A percentile compares a stretch with the other conserved stretches of the same genome.
Conservation (phyloP, 768 basidiomycete species). For the Boletus sp. region DNA sequence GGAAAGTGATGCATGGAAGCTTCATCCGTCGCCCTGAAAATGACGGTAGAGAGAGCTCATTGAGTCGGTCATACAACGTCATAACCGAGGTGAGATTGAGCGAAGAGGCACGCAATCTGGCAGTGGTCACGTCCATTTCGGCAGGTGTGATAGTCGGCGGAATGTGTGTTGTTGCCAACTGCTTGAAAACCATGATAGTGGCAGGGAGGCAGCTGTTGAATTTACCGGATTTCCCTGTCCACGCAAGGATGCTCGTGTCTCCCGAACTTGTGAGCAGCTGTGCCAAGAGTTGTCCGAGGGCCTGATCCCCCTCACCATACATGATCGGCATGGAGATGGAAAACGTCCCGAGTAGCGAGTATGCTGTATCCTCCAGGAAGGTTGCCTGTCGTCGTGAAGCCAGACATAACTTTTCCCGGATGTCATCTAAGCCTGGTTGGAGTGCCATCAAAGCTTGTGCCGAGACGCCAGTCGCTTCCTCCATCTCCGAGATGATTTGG, state of each 20-base stretch:
- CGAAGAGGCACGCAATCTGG: neutral
- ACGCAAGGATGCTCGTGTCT: too few species aligned
- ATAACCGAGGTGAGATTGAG: too few species aligned
- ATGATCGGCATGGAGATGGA: neutral
- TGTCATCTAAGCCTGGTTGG: too few species aligned
- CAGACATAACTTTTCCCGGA: too few species aligned
- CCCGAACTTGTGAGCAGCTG: too few species aligned
- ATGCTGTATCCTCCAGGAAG: too few species aligned
- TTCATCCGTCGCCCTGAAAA: neutral
- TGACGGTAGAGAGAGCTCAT: neutral
- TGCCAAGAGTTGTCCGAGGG: neutral
- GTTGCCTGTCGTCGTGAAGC: too few species aligned
- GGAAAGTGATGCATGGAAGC: constrained; percentile 8
- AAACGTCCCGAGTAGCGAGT: too few species aligned
- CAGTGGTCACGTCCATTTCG: neutral
- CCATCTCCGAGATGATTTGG: too few species aligned
- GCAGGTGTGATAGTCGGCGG: neutral
- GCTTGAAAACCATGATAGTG: neutral
- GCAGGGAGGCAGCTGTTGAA: neutral
- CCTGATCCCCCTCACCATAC: constrained; percentile 4
- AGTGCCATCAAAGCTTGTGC: too few species aligned
- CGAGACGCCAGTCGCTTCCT: too few species aligned
- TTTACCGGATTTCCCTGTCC: neutral
- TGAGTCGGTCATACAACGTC: neutral
- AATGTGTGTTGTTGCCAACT: neutral